A percentile compares a stretch with the other conserved stretches of the same genome.
Evolutionary conservation across 108 stramenopile genomes (phyloP).

Genomic region (Nannochloropsis oceanica): DNA sequence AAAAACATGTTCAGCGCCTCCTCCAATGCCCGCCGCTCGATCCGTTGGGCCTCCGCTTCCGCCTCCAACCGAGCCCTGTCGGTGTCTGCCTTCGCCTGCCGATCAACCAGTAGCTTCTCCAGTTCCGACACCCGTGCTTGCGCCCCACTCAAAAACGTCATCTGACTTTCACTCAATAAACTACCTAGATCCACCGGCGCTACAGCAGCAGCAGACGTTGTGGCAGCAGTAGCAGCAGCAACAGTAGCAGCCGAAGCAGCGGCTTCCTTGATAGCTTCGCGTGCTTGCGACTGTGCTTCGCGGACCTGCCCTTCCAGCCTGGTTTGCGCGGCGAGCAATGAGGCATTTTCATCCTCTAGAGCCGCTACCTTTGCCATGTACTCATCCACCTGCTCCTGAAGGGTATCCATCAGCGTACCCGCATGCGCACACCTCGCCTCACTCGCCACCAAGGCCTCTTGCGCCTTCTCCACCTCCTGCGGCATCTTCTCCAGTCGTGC

Average conservation of each 20-base stretch:
- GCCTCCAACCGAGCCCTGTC: background rate
- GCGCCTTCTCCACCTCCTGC: background rate
- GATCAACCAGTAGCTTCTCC: background rate
- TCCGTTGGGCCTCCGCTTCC: background rate
- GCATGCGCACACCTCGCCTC: background rate
- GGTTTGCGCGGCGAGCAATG: background rate
- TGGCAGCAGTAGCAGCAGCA: background rate
- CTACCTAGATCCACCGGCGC: no score
- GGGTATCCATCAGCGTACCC: background rate
- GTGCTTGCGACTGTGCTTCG: background rate
- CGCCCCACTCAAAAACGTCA: background rate
- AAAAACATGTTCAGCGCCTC: background rate
- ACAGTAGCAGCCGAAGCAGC: background rate
- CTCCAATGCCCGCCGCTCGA: background rate
- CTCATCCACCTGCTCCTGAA: background rate
- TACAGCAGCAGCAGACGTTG: no score
- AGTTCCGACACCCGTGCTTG: background rate
- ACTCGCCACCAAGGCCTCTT: background rate
- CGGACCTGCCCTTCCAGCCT: background rate
- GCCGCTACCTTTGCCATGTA: background rate
- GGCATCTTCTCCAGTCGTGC: background rate
- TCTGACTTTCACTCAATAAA: no score
- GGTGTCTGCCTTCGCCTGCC: background rate
- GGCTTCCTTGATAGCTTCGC: background rate
- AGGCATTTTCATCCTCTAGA: background rate